phyloP scores from a whole-genome alignment of 2,329 filamentous ascomycete species.

The Magnaporthales sp. region DNA sequence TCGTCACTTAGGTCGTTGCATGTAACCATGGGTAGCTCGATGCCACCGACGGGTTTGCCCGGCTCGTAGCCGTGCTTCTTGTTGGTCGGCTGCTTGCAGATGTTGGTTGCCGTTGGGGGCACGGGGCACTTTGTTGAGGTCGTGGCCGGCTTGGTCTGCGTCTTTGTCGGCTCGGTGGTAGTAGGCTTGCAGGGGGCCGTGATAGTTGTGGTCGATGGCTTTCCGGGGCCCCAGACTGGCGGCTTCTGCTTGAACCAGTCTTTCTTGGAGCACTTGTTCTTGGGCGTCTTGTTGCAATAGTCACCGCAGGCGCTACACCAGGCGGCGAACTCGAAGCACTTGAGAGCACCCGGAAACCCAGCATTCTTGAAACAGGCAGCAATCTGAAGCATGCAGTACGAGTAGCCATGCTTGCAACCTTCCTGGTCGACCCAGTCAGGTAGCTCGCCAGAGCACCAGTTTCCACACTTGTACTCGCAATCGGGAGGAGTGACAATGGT shows the following conservation, averaged over 20 bases:
- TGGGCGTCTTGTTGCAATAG: conserved; percentile 28
- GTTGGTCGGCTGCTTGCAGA: conserved; percentile 44
- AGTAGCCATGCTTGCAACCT: conserved; percentile 31
- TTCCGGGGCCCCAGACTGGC: conserved; percentile 23
- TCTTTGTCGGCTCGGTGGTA: conserved; percentile 13
- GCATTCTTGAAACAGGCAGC: conserved; percentile 42
- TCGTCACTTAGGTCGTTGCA: conserved; percentile 43
- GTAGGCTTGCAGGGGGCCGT: conserved; percentile 21
- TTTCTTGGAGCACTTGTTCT: conserved; percentile 26
- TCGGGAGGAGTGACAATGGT: conserved; percentile 27
- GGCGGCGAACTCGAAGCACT: conserved; percentile 39
- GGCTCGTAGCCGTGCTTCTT: conserved; percentile 59
- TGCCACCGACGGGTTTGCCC: conserved; percentile 45
- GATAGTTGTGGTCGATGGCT: conserved; percentile 24
- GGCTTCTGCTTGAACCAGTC: conserved; percentile 32
- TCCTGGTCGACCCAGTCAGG: conserved; percentile 35
- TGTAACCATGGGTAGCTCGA: conserved; percentile 41
- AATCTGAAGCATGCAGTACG: conserved; percentile 36
- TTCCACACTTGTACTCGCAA: conserved; percentile 47
- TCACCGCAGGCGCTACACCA: conserved; percentile 39
- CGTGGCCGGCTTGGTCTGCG: conserved; percentile 13
- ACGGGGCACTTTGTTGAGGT: conserved; percentile 26
- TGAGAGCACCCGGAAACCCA: conserved; percentile 36
- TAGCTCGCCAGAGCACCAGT: conserved; percentile 42
- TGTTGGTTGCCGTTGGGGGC: conserved; percentile 36